phyloP scores from a whole-genome alignment of 2,329 filamentous ascomycete genomes.

The Clonostachys sp. region DNA sequence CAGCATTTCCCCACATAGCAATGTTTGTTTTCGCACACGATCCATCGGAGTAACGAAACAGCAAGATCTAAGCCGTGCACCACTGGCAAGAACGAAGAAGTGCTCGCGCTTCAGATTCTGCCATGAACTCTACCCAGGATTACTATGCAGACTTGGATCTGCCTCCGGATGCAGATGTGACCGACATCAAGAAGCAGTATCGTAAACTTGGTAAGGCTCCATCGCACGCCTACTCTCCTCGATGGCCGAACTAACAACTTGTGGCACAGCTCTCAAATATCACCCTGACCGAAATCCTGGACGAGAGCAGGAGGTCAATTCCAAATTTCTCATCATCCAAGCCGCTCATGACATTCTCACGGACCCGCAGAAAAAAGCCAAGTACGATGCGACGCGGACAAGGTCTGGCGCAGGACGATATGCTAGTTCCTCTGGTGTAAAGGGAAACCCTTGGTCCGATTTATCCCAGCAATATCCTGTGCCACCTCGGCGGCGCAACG shows the following conservation, averaged over 20 bases:
- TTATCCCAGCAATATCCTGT: conserved; percentile 42
- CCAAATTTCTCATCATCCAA: conserved; percentile 83
- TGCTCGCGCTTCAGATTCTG: not conserved
- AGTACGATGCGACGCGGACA: conserved; percentile 45
- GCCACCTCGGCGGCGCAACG: conserved; percentile 32
- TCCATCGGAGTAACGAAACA: too few species aligned
- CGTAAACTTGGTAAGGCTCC: conserved; percentile 66
- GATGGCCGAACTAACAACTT: not conserved
- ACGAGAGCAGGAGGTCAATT: conserved; percentile 71
- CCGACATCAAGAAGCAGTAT: conserved; percentile 83
- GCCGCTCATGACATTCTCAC: conserved; percentile 73
- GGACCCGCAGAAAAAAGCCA: conserved; percentile 42
- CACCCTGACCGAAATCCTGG: conserved; percentile 89
- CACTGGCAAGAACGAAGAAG: too few species aligned
- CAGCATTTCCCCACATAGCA: not conserved
- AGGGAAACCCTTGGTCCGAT: conserved; percentile 53
- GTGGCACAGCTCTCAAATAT: conserved; percentile 65
- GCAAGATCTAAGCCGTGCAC: too few species aligned
- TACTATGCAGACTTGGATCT: conserved; percentile 85
- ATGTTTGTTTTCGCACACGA: not conserved
- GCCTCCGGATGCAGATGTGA: conserved; percentile 58
- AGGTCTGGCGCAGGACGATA: conserved; percentile 24
- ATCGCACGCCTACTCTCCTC: not conserved
- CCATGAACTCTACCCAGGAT: conserved; percentile 51
- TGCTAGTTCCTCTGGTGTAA: conserved; percentile 47